A percentile compares a stretch with the other conserved stretches of the same genome.
Evolutionary conservation across 1,284 basidiomycete species (phyloP).

Genomic region (Cryptococcus depauperatus): DNA sequence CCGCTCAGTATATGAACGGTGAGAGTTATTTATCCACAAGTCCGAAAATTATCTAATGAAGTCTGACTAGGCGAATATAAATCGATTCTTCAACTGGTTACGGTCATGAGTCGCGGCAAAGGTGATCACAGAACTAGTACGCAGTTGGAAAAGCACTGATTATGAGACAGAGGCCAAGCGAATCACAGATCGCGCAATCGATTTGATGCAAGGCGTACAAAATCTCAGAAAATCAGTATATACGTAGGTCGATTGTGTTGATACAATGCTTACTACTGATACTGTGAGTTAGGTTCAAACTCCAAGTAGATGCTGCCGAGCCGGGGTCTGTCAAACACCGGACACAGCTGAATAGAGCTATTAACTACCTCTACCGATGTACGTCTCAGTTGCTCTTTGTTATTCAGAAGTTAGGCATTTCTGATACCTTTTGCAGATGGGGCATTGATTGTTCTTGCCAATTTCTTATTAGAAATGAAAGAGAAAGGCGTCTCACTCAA

Average conservation of each 20-base stretch:
- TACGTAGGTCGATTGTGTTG: conserved; percentile 54
- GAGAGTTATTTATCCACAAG: conserved; percentile 12
- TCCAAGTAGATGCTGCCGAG: conserved; percentile 75
- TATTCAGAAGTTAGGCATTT: background rate
- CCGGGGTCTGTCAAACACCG: conserved; percentile 67
- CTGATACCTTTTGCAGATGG: conserved; percentile 58
- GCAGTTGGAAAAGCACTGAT: conserved; percentile 42
- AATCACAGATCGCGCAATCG: conserved; percentile 78
- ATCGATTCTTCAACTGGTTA: conserved; percentile 75
- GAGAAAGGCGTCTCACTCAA: conserved; percentile 47
- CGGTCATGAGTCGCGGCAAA: conserved; percentile 40
- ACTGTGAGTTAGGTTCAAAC: conserved; percentile 61
- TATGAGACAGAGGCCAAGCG: conserved; percentile 73
- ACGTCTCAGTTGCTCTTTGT: conserved; percentile 4
- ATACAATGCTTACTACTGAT: background rate
- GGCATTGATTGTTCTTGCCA: conserved; percentile 86
- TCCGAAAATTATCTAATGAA: conserved; percentile 7
- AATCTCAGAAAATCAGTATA: conserved; percentile 87
- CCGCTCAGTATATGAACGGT: conserved; percentile 80
- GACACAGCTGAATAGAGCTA: conserved; percentile 63
- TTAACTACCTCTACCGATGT: conserved; percentile 68
- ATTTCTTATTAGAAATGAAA: conserved; percentile 78
- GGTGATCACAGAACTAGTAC: conserved; percentile 43
- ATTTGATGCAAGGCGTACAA: conserved; percentile 83
- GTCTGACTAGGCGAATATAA: conserved; percentile 77